Evolutionary conservation across 2,329 filamentous ascomycete species (phyloP).

Genomic region (Alternaria sp.): DNA sequence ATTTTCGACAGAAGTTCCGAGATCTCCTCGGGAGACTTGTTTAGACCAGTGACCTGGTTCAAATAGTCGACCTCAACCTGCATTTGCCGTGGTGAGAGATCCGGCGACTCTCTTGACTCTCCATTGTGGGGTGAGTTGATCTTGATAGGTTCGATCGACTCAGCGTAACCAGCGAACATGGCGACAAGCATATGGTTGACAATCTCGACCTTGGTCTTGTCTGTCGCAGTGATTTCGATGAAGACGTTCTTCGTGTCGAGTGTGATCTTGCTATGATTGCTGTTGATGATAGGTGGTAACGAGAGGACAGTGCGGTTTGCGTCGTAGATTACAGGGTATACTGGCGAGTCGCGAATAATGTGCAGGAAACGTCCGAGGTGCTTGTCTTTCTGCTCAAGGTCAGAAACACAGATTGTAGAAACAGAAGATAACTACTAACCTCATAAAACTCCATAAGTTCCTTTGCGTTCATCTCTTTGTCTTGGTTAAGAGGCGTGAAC

Average conservation of each 20-base stretch:
- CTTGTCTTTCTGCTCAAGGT: conserved; percentile 74
- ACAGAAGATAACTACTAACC: conserved; percentile 44
- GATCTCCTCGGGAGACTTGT: conserved; percentile 76
- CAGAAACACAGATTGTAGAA: conserved; percentile 6
- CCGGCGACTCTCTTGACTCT: conserved; percentile 80
- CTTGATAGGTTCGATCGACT: conserved; percentile 92
- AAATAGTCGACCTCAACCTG: conserved; percentile 91
- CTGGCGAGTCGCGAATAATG: conserved; percentile 91
- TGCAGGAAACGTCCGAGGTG: conserved; percentile 89
- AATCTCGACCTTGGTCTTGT: conserved; percentile 95
- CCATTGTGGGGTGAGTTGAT: conserved; percentile 92
- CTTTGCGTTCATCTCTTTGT: conserved; percentile 82
- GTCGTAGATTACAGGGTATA: conserved; percentile 97
- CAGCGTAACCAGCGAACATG: conserved; percentile 96
- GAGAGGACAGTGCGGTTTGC: conserved; percentile 87
- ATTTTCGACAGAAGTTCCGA: conserved; percentile 86
- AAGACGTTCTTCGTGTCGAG: conserved; percentile 91
- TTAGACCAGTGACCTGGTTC: conserved; percentile 88
- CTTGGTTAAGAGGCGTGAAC: conserved; percentile 91
- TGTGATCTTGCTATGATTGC: conserved; percentile 95
- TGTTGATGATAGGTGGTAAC: conserved; percentile 96
- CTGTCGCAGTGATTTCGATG: conserved; percentile 95
- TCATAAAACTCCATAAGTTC: conserved; percentile 95
- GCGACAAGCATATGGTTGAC: conserved; percentile 94
- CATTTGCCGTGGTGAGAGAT: conserved; percentile 77